Evolutionary conservation across 163 green algal genomes (phyloP), one percentile per base, ranked within the genome.

Genomic region (Coccomyxa subellipsoidea): DNA sequence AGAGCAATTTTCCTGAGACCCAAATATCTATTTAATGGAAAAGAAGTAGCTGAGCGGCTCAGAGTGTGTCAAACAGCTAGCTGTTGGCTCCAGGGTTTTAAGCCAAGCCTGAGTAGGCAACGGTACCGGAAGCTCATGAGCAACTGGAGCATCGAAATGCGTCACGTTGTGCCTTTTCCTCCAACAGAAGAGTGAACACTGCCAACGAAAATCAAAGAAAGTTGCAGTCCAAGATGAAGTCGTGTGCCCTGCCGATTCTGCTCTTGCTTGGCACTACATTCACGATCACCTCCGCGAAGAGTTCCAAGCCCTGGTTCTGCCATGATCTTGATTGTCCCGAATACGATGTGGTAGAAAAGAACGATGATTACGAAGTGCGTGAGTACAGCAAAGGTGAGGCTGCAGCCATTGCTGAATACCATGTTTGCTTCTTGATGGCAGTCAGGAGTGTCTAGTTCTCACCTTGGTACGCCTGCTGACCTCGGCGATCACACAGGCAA

Each of bases 271-370:
- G 47, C 47, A 1, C 4, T 59, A 18, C 47, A 59, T 27, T 12
- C 47, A 59, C 47, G 47, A 59, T 59, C 47, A 18, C 47, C 47
- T 59, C 47, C 5, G 47, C 23, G 47, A 12, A 59, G 47, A 59
- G 47, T 18, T 59, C 47, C 47, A 80, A 82, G n/a, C 88, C 86
- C 0, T 89, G 84, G 87, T 93, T 92, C 38, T 93, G 88, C 78
- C 86, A 92, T 54, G 84, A 86, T 25, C 76, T 91, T 7, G 88
- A 92, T 23, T 91, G 89, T 69, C 89, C 89, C 4, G 35, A 78
- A 4, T 93, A 83, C 72, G 82, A 71, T 7, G 84, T 91, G 0
- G 21, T 90, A 2, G 83, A 89, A 10, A 79, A 53, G 2, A 88
- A 76, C 1, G 80, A 88, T 1, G 40, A 59, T 3, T 92, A 89